Evolutionary conservation across 495 filamentous ascomycete species (phyloP).

Genomic region (Talaromyces trachyspermus): DNA sequence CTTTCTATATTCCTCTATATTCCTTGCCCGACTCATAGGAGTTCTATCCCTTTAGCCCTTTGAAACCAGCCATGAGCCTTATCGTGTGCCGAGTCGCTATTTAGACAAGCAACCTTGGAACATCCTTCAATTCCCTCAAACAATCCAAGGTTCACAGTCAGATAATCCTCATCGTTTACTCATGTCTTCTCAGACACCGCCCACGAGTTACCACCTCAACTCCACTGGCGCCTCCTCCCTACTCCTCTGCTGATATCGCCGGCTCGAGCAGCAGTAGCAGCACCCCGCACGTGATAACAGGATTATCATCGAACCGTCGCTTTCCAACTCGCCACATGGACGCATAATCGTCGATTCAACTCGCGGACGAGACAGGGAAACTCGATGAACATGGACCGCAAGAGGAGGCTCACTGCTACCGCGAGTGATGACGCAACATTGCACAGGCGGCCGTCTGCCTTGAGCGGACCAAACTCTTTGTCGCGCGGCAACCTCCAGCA

Average conservation of each 20-base stretch:
- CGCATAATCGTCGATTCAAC: background rate
- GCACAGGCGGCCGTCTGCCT: slow-evolving; percentile 13
- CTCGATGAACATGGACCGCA: slow-evolving; percentile 21
- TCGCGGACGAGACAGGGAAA: background rate
- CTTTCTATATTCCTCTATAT: background rate
- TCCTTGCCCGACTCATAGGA: too few species aligned
- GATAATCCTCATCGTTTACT: background rate
- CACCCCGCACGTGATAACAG: slow-evolving; percentile 5
- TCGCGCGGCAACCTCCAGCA: slow-evolving; percentile 14
- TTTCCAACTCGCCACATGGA: background rate
- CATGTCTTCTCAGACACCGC: background rate
- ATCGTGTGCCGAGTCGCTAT: background rate
- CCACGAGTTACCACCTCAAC: background rate
- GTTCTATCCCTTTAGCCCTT: background rate
- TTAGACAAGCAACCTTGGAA: background rate
- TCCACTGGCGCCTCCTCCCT: background rate
- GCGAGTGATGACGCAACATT: slow-evolving; percentile 14
- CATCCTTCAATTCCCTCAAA: background rate
- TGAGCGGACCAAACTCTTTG: background rate
- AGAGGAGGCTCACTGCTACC: slow-evolving; percentile 29
- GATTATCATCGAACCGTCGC: background rate
- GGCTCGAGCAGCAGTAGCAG: background rate
- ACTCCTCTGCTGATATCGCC: background rate
- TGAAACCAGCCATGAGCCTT: background rate
- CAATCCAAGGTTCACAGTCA: background rate